phyloP scores from a whole-genome alignment of 2,329 filamentous ascomycete genomes.

The Talaromyces sp. region DNA sequence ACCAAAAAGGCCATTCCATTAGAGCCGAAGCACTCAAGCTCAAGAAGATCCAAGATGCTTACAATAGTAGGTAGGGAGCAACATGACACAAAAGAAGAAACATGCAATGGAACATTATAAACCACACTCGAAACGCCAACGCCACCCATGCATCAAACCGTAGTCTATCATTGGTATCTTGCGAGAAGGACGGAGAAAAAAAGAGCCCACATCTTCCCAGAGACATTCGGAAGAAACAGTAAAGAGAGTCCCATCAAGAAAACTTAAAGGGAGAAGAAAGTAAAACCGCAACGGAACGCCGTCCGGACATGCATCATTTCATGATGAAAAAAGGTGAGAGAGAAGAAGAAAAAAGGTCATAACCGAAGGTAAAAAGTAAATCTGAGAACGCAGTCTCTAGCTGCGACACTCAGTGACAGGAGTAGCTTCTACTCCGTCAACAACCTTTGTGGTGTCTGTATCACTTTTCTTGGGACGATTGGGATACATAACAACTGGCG shows the following conservation, averaged over 20 bases:
- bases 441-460: background rate
- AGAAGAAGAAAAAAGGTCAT: slow-evolving; percentile 3
- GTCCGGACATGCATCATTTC: slow-evolving; percentile 19
- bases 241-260: slow-evolving; percentile 1
- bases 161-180: slow-evolving; percentile 43
- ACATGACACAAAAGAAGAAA: slow-evolving; percentile 12
- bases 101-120: slow-evolving; percentile 2
- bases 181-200: slow-evolving; percentile 19
- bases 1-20: too few species aligned
- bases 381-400: background rate
- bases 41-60: background rate
- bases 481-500: slow-evolving; percentile 36
- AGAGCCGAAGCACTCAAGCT: background rate
- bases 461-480: slow-evolving; percentile 22
- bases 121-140: slow-evolving; percentile 22
- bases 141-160: slow-evolving; percentile 27
- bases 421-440: background rate
- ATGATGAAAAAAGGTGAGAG: slow-evolving; percentile 2
- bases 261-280: slow-evolving; percentile 10
- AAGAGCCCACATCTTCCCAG: slow-evolving; percentile 2
- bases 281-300: too few species aligned
- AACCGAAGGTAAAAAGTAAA: background rate
- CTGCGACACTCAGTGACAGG: background rate
- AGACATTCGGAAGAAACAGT: slow-evolving; percentile 7
- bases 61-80: slow-evolving; percentile 7